Base-by-base conservation (phyloP, 2,329 filamentous ascomycete genomes). In the Fusarium odoratissimum region DNA sequence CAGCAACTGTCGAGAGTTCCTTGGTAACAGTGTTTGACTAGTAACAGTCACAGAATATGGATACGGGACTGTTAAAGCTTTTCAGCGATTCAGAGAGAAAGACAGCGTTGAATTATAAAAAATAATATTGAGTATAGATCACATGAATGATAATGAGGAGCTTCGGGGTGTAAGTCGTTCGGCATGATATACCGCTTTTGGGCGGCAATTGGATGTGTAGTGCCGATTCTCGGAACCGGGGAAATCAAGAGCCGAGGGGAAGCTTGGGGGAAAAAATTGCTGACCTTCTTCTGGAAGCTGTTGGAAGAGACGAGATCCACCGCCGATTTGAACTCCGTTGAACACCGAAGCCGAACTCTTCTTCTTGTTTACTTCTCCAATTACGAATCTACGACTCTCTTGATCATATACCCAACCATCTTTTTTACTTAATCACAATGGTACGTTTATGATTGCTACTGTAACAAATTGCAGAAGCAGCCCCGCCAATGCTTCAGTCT, bases 241-340 rank as follows among this genome's bases (percentile, higher is more conserved):
- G 74, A 81, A 81, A 80, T 77, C 76, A 72, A 69, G 65, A 62
- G 75, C 80, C 79, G 79, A 70, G 14, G 25, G 48, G 46, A 64
- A 73, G 73, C 64, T 70, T 69, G 54, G 61, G 45, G 69, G 72
- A 78, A 83, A 82, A 82, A 82, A 81, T 82, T 82, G 79, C 77
- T 76, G 74, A 73, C 75, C 63, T 64, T 75, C 75, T 81, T 82
- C 80, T 83, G 80, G 81, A 83, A 83, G 82, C 80, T 82, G 75
- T 82, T 83, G 67, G 82, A 82, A 82, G 72, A 77, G 67, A 72
- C 44, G 72, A 81, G 79, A 75, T 79, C 80, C 80, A 80, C 77
- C 67, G 52, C 69, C 68, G 71, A 67, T 68, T 73, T 75, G 72
- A 78, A 75, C 65, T 66, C 75, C 67, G 64, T 77, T 68, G 67